A percentile compares a stretch with the other conserved stretches of the same genome.
Conservation (phyloP, 2,329 filamentous ascomycete genomes). For the Paecilomyces variotii region DNA sequence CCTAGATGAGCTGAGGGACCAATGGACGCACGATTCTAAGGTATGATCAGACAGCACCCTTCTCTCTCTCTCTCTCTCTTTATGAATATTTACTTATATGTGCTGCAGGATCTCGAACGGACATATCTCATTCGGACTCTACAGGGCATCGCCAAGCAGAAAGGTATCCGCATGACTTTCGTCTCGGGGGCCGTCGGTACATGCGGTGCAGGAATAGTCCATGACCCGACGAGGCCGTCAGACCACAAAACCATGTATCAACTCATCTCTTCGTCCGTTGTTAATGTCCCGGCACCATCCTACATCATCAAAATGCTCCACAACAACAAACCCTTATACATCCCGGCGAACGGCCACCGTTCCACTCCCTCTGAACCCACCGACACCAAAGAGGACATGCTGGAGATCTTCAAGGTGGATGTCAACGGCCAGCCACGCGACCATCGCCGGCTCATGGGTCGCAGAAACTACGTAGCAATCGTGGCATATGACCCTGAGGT, state of each 20-base stretch:
- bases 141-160: slow-evolving; percentile 90
- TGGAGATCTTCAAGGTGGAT: slow-evolving; percentile 97
- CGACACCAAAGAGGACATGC: slow-evolving; percentile 99
- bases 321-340: slow-evolving; percentile 84
- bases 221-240: slow-evolving; percentile 81
- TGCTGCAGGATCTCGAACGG: slow-evolving; percentile 68
- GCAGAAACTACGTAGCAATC: slow-evolving; percentile 85
- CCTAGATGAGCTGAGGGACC: slow-evolving; percentile 85
- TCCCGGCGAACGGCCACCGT: slow-evolving; percentile 78
- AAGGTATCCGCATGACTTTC: slow-evolving; percentile 94
- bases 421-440: slow-evolving; percentile 76
- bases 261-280: slow-evolving; percentile 84
- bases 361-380: slow-evolving; percentile 58
- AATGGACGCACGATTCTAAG: slow-evolving; percentile 98
- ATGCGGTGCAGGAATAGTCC: slow-evolving; percentile 84
- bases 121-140: slow-evolving; percentile 95
- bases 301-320: slow-evolving; percentile 95
- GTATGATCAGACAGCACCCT: slow-evolving; percentile 28
- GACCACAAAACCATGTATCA: slow-evolving; percentile 99
- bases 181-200: slow-evolving; percentile 83
- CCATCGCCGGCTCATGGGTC: slow-evolving; percentile 84
- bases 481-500: slow-evolving; percentile 90
- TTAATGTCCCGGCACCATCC: slow-evolving; percentile 74
- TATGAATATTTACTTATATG: slow-evolving; percentile 1
- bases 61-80: neutral